Percentiles rank a stretch among this genome's conserved stretches.
Conservation (phyloP, 1,139 yeast species). For the Schwanniomyces etchellsii region DNA sequence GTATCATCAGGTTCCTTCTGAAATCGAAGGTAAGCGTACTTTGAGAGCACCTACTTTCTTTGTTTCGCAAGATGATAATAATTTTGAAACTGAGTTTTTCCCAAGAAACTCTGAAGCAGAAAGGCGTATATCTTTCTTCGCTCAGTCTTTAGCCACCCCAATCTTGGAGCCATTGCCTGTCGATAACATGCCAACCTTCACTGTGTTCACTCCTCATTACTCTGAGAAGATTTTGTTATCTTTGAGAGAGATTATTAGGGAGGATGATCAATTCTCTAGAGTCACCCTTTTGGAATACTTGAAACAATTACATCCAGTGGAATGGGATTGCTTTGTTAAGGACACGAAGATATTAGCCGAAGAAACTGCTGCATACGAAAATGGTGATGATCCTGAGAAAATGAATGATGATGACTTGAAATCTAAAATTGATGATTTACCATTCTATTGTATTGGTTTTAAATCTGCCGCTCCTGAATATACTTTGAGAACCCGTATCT, state of each 20-base stretch:
- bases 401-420: slow-evolving; percentile 67
- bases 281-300: slow-evolving; percentile 93
- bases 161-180: slow-evolving; percentile 98
- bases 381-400: slow-evolving; percentile 61
- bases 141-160: slow-evolving; percentile 97
- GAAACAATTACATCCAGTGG: slow-evolving; percentile 97
- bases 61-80: slow-evolving; percentile 95
- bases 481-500: slow-evolving; percentile 94
- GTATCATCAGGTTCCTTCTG: slow-evolving; percentile 97
- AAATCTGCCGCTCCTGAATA: slow-evolving; percentile 99
- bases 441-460: slow-evolving; percentile 98
- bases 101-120: slow-evolving; percentile 97
- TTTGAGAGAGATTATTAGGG: slow-evolving; percentile 94
- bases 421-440: slow-evolving; percentile 92
- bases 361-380: slow-evolving; percentile 86
- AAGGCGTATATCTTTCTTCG: slow-evolving; percentile 98
- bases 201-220: slow-evolving; percentile 96
- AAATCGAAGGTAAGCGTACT: slow-evolving; percentile 96
- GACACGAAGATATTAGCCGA: slow-evolving; percentile 98
- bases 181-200: slow-evolving; percentile 98
- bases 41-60: slow-evolving; percentile 98
- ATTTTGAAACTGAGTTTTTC: slow-evolving; percentile 91
- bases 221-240: slow-evolving; percentile 94
- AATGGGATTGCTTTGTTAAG: slow-evolving; percentile 98
- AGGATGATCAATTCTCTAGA: slow-evolving; percentile 97